Percentiles rank a stretch among this genome's conserved stretches.
These are phyloP conservation scores for Moringa oleifera DNA, from an alignment of 345 rosid genomes.

Conservation along the genomic window DNA sequence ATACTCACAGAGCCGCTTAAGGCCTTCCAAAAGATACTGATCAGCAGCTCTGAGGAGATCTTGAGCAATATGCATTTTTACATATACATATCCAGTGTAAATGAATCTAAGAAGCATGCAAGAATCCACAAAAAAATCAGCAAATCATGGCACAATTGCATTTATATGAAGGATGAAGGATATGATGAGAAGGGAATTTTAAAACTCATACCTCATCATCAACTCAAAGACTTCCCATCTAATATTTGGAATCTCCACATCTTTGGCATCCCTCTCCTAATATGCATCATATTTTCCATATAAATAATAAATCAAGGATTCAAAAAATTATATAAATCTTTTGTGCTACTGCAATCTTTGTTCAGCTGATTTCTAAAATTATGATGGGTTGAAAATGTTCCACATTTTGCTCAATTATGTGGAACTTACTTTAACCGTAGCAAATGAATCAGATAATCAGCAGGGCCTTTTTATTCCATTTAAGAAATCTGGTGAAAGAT, in stretches of 20 bases:
- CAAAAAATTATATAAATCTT: background rate
- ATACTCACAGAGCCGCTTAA: conserved; percentile 66
- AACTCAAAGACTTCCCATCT: conserved; percentile 70
- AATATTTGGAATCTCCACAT: conserved; percentile 74
- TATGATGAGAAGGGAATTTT: background rate
- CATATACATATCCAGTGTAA: conserved; percentile 57
- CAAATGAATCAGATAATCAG: background rate
- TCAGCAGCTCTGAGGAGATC: conserved; percentile 81
- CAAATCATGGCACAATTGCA: background rate
- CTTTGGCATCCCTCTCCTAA: conserved; percentile 65
- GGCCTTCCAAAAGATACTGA: conserved; percentile 70
- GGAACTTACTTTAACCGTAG: too few species aligned
- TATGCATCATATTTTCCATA: background rate
- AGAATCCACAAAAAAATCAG: conserved; percentile 9
- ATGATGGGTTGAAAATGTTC: background rate
- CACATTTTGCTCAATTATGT: background rate
- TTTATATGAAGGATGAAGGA: too few species aligned
- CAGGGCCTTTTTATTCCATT: too few species aligned
- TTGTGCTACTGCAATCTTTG: background rate
- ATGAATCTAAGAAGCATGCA: conserved; percentile 44
- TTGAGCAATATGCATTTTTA: conserved; percentile 45
- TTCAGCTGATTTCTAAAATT: background rate
- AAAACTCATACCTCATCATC: conserved; percentile 55
- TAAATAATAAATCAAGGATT: background rate
- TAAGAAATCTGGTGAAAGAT: too few species aligned